Conservation (phyloP, 495 filamentous ascomycete genomes). For the Tricharina praecox region DNA sequence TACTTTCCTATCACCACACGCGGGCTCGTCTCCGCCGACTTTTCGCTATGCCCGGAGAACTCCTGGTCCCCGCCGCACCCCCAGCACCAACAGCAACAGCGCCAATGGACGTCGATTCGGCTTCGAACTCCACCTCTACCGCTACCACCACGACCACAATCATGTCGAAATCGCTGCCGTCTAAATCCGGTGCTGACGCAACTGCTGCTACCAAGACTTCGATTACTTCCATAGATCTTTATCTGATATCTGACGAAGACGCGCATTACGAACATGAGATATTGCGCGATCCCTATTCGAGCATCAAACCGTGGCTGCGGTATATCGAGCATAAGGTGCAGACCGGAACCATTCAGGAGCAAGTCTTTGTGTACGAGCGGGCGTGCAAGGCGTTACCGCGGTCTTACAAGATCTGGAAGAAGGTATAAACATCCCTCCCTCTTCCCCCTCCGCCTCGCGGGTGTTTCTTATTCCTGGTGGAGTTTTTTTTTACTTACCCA, state of each 20-base stretch:
- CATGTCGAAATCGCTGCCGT: constrained; percentile 34
- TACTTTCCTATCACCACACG: not conserved
- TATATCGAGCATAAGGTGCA: constrained; percentile 87
- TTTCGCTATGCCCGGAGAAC: constrained; percentile 41
- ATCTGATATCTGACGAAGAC: constrained; percentile 78
- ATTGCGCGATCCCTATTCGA: constrained; percentile 56
- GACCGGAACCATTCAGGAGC: constrained; percentile 72
- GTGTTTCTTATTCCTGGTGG: too few species aligned
- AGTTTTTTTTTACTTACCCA: not conserved
- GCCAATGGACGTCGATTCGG: constrained; percentile 25
- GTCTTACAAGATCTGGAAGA: constrained; percentile 98
- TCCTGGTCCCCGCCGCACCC: constrained; percentile 34
- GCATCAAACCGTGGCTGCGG: constrained; percentile 84
- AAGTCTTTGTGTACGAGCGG: constrained; percentile 87
- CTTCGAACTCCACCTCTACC: constrained; percentile 11
- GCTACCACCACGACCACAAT: constrained; percentile 37
- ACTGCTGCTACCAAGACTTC: constrained; percentile 13
- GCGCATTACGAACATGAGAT: constrained; percentile 93
- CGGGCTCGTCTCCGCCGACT: not conserved
- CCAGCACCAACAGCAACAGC: too few species aligned
- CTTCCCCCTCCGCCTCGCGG: too few species aligned
- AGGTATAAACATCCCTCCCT: constrained; percentile 37
- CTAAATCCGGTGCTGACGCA: too few species aligned
- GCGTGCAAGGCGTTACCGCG: constrained; percentile 77
- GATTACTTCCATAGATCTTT: constrained; percentile 39